These are phyloP conservation scores for Evansstolkia leycettana DNA, from an alignment of 495 filamentous ascomycete species.

Conservation along the genomic window DNA sequence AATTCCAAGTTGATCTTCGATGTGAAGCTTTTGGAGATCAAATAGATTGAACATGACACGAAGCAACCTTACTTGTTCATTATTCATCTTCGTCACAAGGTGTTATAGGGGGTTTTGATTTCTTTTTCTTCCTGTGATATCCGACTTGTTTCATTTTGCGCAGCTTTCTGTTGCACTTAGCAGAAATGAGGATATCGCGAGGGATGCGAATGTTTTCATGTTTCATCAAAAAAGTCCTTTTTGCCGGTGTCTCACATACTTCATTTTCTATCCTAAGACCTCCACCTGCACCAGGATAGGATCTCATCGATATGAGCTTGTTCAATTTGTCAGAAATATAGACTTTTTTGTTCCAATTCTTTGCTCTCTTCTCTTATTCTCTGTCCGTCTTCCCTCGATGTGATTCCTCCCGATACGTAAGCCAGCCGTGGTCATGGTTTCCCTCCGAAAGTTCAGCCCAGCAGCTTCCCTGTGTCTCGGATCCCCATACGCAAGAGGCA, in stretches of 20 bases:
- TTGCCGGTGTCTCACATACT: neutral
- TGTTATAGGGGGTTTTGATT: conserved; percentile 25
- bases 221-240: conserved; percentile 19
- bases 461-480: neutral
- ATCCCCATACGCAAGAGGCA: no score
- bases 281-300: neutral
- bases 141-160: conserved; percentile 31
- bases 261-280: no score
- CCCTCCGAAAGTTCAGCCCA: neutral
- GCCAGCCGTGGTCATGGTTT: neutral
- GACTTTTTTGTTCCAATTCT: no score
- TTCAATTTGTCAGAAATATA: no score
- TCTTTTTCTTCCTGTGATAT: conserved; percentile 27
- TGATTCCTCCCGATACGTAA: no score
- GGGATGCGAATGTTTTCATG: conserved; percentile 1
- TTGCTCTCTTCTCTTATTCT: no score
- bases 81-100: conserved; percentile 13
- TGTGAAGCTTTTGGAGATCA: conserved; percentile 70
- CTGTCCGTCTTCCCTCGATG: no score
- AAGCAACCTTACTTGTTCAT: conserved; percentile 4
- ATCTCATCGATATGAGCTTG: neutral
- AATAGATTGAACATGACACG: no score
- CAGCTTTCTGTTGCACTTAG: conserved; percentile 12
- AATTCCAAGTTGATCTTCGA: conserved; percentile 92
- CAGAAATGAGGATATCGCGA: conserved; percentile 31